Conservation (phyloP, 2,329 filamentous ascomycete species). For the Diaporthe longicolla region DNA sequence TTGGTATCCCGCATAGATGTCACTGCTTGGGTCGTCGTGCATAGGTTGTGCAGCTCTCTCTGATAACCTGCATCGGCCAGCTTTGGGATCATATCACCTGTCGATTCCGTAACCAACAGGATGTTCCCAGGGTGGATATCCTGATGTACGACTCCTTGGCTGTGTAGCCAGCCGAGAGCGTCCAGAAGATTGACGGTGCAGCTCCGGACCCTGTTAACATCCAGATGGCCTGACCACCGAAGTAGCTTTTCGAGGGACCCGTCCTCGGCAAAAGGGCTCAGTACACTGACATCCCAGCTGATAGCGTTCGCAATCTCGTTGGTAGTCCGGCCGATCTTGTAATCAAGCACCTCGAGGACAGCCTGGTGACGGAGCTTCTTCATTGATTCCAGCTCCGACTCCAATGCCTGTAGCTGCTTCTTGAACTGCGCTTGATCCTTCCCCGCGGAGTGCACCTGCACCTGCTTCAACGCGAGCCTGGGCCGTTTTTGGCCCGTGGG, state of each 20-base stretch:
- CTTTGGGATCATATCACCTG: conserved; percentile 79
- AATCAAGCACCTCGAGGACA: conserved; percentile 84
- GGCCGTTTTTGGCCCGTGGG: conserved; percentile 68
- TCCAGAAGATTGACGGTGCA: conserved; percentile 96
- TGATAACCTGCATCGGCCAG: conserved; percentile 82
- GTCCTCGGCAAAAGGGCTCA: conserved; percentile 84
- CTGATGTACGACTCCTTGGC: conserved; percentile 86
- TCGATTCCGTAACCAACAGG: conserved; percentile 78
- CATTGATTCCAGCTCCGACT: conserved; percentile 81
- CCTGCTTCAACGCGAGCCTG: conserved; percentile 81
- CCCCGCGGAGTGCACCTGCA: conserved; percentile 69
- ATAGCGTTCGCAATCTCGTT: conserved; percentile 55
- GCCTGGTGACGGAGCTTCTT: conserved; percentile 83
- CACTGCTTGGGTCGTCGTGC: conserved; percentile 65
- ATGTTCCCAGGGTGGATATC: conserved; percentile 86
- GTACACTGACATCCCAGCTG: conserved; percentile 80
- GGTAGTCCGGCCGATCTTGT: conserved; percentile 75
- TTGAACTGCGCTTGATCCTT: conserved; percentile 77
- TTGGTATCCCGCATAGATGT: conserved; percentile 73
- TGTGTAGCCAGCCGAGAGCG: conserved; percentile 88
- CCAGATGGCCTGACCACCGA: conserved; percentile 81
- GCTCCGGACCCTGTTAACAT: conserved; percentile 81
- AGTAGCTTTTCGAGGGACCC: conserved; percentile 87
- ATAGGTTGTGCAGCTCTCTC: conserved; percentile 74
- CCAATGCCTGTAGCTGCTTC: conserved; percentile 81